phyloP scores from a whole-genome alignment of 116 monocot species.

The Iris pallida region DNA sequence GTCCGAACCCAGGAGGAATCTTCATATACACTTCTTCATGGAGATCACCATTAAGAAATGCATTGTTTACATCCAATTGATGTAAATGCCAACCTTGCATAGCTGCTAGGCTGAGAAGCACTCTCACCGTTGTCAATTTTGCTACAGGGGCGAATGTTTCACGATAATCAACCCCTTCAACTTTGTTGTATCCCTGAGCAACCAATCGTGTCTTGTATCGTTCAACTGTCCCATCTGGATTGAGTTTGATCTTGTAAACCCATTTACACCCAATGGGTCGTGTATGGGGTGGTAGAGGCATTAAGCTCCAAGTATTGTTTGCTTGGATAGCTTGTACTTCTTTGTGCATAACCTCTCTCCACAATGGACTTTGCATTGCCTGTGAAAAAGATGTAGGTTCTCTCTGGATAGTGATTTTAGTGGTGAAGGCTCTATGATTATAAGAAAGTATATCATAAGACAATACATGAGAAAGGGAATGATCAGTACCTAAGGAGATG shows the following conservation, averaged over 20 bases:
- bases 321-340: neutral
- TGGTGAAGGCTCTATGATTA: neutral
- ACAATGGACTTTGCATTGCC: neutral
- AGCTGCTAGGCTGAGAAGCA: neutral
- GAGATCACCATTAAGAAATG: neutral
- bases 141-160: neutral
- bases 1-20: neutral
- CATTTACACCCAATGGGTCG: neutral
- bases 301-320: neutral
- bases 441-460: neutral
- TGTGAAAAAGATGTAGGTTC: neutral
- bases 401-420: neutral
- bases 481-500: neutral
- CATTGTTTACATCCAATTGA: neutral
- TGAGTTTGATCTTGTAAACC: slow-evolving; percentile 4
- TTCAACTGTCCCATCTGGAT: neutral
- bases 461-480: neutral
- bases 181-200: slow-evolving; percentile 1
- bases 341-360: neutral
- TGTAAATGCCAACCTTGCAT: neutral
- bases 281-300: neutral
- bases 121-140: neutral
- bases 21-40: neutral
- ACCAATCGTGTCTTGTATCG: neutral
- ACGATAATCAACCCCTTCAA: neutral